A percentile compares a stretch with the other conserved stretches of the same genome.
phyloP scores from a whole-genome alignment of 2,329 filamentous ascomycete species.

The Stagonosporopsis vannaccii region DNA sequence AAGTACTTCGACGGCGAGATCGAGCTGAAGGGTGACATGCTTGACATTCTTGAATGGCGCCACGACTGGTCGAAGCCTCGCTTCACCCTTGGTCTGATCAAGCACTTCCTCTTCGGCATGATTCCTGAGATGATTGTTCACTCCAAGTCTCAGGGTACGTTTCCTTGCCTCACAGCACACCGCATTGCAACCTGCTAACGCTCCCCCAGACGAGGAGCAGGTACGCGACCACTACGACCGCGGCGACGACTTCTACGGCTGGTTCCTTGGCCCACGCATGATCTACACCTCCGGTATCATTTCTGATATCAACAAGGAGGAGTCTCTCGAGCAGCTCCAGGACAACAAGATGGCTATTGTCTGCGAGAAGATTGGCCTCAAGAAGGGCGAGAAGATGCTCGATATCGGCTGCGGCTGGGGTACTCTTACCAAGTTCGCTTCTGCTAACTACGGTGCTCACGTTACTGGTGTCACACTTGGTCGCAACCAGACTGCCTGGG shows the following conservation, averaged over 20 bases:
- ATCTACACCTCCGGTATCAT: conserved; percentile 98
- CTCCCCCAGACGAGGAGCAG: conserved; percentile 83
- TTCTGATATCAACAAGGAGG: conserved; percentile 84
- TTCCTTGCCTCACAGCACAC: not conserved
- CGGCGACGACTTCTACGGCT: conserved; percentile 97
- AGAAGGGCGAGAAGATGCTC: conserved; percentile 81
- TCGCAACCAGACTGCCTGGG: conserved; percentile 96
- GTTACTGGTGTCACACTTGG: conserved; percentile 92
- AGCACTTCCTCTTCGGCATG: conserved; percentile 86
- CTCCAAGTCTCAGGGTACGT: conserved; percentile 81
- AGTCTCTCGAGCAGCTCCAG: conserved; percentile 92
- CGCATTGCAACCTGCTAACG: conserved; percentile 33
- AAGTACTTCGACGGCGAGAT: conserved; percentile 97
- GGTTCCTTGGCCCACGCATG: conserved; percentile 98
- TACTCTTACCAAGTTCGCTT: conserved; percentile 91
- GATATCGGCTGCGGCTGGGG: conserved; percentile 99
- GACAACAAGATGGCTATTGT: conserved; percentile 97
- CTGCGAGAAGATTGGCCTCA: conserved; percentile 91
- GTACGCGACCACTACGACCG: conserved; percentile 97
- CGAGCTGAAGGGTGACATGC: conserved; percentile 90
- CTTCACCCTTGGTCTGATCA: conserved; percentile 85
- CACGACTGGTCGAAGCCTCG: conserved; percentile 97
- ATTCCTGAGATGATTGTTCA: conserved; percentile 92
- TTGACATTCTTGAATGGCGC: conserved; percentile 90
- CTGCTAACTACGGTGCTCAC: conserved; percentile 85